Base-by-base conservation (phyloP, 148 eudicot species). In the Persicaria maculosa region DNA sequence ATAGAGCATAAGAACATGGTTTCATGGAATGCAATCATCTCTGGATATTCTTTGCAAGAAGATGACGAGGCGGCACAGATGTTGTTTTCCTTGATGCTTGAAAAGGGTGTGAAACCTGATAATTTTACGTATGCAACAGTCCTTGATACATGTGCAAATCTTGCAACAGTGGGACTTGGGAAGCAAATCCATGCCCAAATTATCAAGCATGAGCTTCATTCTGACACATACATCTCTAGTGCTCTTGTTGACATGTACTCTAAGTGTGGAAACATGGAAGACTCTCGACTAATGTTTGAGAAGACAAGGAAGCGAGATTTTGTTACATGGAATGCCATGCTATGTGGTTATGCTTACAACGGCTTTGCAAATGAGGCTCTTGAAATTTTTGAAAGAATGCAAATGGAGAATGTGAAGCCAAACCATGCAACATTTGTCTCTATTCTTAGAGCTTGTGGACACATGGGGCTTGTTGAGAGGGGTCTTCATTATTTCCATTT, bases 231-330 rank as follows among this genome's bases (percentile, higher is more conserved):
- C 77, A 84, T 94, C 77, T 78, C 80, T 17, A 95, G 92, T 71
- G 87, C 98, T 70, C 91, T 92, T 57, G 91, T 92, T 61, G 98
- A 95, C 84, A 95, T 95, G 97, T 95, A 95, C 69, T 87, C 96
- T 0, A 95, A 95, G 75, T 90, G 97, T 74, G 98, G 98, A 44
- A 77, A 84, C 80, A 87, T 95, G 91, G 83, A 80, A 44, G 96
- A 90, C 70, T 92, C 96, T 36, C 76, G 83, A 72, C 78, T 87
- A 55, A 78, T 86, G 77, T 95, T 95, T 68, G 88, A 81, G 44
- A 92, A 80, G 80, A 77, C 96, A 50, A 71, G 68, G 36, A 79
- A 82, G n/a, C 83, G 86, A 55, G 93, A 90, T 77, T 86, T 89
- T 75, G 96, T 92, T 55, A 92, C 97, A 12, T 95, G 98, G 98